These are phyloP conservation scores for Themeda triandra DNA, from an alignment of 176 grass and related monocot species.

Conservation along the genomic window DNA sequence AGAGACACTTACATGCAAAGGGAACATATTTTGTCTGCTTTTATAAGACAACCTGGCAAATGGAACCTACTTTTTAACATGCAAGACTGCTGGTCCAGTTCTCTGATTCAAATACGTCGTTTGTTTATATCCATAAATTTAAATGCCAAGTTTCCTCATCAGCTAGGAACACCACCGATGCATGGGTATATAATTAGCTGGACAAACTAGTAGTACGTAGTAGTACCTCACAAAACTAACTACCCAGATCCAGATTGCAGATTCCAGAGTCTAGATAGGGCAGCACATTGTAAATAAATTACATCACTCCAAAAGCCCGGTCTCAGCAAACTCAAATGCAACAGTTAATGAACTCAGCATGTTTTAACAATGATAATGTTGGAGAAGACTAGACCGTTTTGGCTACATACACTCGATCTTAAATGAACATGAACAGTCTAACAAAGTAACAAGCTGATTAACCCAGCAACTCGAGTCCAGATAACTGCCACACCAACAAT, in stretches of 20 bases:
- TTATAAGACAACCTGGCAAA: conserved; percentile 24
- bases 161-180: neutral
- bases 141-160: no score
- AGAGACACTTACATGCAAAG: neutral
- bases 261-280: neutral
- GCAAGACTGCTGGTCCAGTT: neutral
- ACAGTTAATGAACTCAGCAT: neutral
- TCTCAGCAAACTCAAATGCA: neutral
- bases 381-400: neutral
- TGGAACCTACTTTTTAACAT: neutral
- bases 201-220: neutral
- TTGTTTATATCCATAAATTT: neutral
- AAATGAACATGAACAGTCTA: neutral
- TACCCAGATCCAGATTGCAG: neutral
- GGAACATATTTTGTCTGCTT: neutral
- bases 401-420: neutral
- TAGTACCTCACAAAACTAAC: neutral
- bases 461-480: neutral
- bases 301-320: neutral
- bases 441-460: neutral
- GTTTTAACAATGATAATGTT: neutral
- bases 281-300: neutral
- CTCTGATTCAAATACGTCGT: neutral
- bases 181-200: neutral
- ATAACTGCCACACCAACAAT: neutral